phyloP scores from a whole-genome alignment of 2,329 filamentous ascomycete species.

The Coniochaeta sp. region DNA sequence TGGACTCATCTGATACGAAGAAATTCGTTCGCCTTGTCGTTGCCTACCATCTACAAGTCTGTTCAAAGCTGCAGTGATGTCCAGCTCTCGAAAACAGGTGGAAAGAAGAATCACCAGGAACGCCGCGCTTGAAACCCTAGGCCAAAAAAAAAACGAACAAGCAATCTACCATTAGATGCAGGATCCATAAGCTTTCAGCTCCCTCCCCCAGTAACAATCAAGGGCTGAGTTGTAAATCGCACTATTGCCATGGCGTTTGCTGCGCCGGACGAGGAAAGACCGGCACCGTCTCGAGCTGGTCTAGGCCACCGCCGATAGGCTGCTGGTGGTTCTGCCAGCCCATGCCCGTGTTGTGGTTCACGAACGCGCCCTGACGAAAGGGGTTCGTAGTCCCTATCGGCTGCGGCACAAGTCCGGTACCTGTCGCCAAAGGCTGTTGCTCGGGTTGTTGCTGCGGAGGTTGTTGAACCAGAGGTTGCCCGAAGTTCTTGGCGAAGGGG shows the following conservation, averaged over 20 bases:
- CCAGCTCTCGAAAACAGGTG: not conserved
- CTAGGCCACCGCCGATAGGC: conserved; percentile 72
- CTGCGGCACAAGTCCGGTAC: conserved; percentile 54
- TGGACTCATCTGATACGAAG: not conserved
- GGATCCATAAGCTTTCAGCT: not conserved
- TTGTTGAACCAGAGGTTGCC: conserved; percentile 23
- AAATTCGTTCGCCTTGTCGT: not conserved
- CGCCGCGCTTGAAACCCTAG: not conserved
- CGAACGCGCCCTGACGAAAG: conserved; percentile 84
- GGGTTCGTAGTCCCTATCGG: conserved; percentile 88
- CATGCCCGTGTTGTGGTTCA: conserved; percentile 80
- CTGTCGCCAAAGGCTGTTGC: conserved; percentile 32
- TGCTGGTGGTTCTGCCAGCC: conserved; percentile 80
- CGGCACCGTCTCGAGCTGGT: conserved; percentile 70
- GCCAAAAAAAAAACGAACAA: not conserved
- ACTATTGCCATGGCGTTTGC: conserved; percentile 55
- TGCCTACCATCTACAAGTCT: not conserved
- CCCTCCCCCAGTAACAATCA: not conserved
- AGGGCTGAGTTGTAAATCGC: conserved; percentile 5
- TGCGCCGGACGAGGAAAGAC: conserved; percentile 77
- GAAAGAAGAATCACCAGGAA: not conserved
- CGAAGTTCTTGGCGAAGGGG: conserved; percentile 46
- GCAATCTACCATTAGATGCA: not conserved
- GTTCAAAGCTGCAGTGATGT: not conserved
- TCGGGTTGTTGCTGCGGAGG: conserved; percentile 17